Percentiles rank a stretch among this genome's conserved stretches.
phyloP scores from a whole-genome alignment of 345 rosid genomes.

The Linum tenue region DNA sequence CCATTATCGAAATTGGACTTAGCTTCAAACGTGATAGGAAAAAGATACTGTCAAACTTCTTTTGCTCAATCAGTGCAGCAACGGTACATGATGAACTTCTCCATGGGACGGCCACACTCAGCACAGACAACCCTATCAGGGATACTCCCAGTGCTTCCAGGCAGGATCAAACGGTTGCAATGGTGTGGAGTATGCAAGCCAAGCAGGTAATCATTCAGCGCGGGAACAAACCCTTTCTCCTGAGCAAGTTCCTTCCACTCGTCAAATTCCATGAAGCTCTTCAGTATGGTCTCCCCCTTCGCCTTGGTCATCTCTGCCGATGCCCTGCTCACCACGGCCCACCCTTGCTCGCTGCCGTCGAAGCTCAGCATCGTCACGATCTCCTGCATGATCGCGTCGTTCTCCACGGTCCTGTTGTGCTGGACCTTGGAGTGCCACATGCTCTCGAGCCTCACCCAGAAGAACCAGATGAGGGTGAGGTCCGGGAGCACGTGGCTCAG shows the following conservation, averaged over 20 bases:
- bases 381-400: slow-evolving; percentile 25
- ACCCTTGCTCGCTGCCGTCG: slow-evolving; percentile 27
- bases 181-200: slow-evolving; percentile 31
- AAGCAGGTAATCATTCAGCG: slow-evolving; percentile 27
- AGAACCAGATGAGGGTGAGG: slow-evolving; percentile 16
- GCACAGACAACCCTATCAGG: slow-evolving; percentile 50
- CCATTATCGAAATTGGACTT: no score
- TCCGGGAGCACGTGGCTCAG: slow-evolving; percentile 17
- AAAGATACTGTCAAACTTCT: no score
- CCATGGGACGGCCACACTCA: slow-evolving; percentile 46
- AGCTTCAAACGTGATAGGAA: no score
- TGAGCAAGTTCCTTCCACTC: not conserved
- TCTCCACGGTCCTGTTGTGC: slow-evolving; percentile 6
- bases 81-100: slow-evolving; percentile 53
- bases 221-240: slow-evolving; percentile 24
- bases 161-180: slow-evolving; percentile 50
- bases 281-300: not conserved
- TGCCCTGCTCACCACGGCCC: slow-evolving; percentile 25
- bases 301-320: slow-evolving; percentile 13
- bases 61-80: slow-evolving; percentile 16
- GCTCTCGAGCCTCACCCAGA: slow-evolving; percentile 37
- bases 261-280: not conserved
- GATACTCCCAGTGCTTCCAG: slow-evolving; percentile 28
- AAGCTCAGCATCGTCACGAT: slow-evolving; percentile 26
- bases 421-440: slow-evolving; percentile 28